Conservation (phyloP, 2,329 filamentous ascomycete species). For the Trichoderma koningii region DNA sequence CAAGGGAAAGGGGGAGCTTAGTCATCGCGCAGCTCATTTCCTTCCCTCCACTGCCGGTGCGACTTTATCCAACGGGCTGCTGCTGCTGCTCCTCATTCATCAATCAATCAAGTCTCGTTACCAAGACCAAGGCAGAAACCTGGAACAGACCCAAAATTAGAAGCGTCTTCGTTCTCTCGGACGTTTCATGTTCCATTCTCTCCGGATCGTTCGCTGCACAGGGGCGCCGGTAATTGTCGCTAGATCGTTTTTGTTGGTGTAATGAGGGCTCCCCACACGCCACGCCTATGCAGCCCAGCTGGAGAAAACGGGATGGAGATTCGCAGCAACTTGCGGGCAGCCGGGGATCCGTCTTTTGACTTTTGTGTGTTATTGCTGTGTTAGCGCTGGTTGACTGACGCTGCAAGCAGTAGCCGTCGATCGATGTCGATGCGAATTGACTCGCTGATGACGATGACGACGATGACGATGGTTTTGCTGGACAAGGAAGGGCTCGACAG, state of each 20-base stretch:
- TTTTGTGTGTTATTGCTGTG: too few species aligned
- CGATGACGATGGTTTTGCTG: too few species aligned
- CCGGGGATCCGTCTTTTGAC: background rate
- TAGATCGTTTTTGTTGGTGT: conserved; percentile 12
- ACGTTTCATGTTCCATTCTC: background rate
- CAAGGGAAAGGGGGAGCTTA: conserved; percentile 12
- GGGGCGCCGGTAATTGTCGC: conserved; percentile 19
- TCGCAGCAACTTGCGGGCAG: background rate
- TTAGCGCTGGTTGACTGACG: conserved; percentile 9
- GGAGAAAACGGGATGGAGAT: conserved; percentile 15
- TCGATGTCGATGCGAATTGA: background rate
- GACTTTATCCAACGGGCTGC: conserved; percentile 14
- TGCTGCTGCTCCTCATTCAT: background rate
- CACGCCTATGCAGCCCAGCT: conserved; percentile 7
- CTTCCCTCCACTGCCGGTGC: conserved; percentile 21
- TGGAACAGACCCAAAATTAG: background rate
- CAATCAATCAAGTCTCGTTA: too few species aligned
- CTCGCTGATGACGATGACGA: too few species aligned
- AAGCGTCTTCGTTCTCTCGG: background rate
- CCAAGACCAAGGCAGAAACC: too few species aligned
- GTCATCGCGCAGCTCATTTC: conserved; percentile 19
- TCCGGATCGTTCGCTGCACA: conserved; percentile 13
- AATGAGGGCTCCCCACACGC: conserved; percentile 18
- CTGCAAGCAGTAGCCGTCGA: background rate
- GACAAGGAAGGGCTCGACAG: too few species aligned